Evolutionary conservation across 257 asterid genomes (phyloP), one percentile per base, ranked within the genome.

Genomic region (Petrea volubilis): DNA sequence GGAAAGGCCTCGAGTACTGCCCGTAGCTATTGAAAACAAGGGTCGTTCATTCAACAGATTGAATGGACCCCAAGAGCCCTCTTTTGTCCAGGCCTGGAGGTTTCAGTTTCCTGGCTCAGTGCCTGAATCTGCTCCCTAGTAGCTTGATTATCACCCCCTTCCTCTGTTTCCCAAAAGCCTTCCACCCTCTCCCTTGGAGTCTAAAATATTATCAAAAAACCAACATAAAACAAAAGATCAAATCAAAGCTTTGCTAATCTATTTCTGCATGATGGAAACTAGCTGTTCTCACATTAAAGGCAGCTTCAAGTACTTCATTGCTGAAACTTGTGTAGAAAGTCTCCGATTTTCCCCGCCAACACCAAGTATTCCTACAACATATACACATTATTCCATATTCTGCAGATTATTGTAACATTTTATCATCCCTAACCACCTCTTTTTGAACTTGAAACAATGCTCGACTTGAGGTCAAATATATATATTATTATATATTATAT

Each of bases 351-450:
- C 72, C 9, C 85, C 83, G 3, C 88, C 88, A 0, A 38, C 82
- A 5, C 88, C 86, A 53, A 82, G 80, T 18, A 87, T 23, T 67
- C 83, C 91, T 86, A 46, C 29, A n/a, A n/a, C n/a, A n/a, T n/a
- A n/a, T n/a, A n/a, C n/a, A n/a, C n/a, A n/a, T n/a, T n/a, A n/a
- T n/a, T n/a, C n/a, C n/a, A n/a, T n/a, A n/a, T n/a, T n/a, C n/a
- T n/a, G n/a, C n/a, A n/a, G n/a, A n/a, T n/a, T n/a, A n/a, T n/a
- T n/a, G n/a, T n/a, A n/a, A n/a, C n/a, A n/a, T n/a, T n/a, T n/a
- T n/a, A 38, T 38, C 34, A 18, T 66, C 6, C n/a, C 33, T 17
- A 5, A 38, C 43, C 6, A 38, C 38, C 38, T 33, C 9, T 38
- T 38, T 2, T 1, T 7, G 9, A 38, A 38, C 4, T 3, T 3